Evolutionary conservation across 768 basidiomycete genomes (phyloP).

Genomic region (Psilocybe cubensis): DNA sequence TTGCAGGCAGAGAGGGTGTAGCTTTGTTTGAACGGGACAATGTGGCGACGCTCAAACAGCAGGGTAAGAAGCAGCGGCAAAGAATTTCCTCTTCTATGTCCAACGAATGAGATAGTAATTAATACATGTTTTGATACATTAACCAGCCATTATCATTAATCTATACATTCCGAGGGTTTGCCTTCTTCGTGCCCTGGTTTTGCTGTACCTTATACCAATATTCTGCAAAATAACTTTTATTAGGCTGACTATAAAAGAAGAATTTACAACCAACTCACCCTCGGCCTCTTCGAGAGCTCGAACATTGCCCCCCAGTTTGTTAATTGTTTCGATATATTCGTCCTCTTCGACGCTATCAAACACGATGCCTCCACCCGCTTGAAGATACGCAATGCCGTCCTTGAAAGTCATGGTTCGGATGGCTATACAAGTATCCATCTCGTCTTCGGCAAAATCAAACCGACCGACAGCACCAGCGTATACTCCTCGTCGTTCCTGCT

Average conservation of each 20-base stretch:
- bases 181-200: conserved; percentile 33
- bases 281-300: conserved; percentile 87
- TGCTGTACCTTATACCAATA: conserved; percentile 74
- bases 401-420: conserved; percentile 99
- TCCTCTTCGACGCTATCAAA: conserved; percentile 97
- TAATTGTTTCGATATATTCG: conserved; percentile 95
- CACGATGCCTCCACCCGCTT: conserved; percentile 97
- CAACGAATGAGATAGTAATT: conserved; percentile 13
- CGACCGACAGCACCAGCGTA: conserved; percentile 99
- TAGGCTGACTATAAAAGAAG: neutral
- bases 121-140: conserved; percentile 20
- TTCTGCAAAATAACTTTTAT: conserved; percentile 43
- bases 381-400: conserved; percentile 86
- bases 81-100: conserved; percentile 18
- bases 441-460: conserved; percentile 93
- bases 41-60: conserved; percentile 32
- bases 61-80: conserved; percentile 27
- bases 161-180: conserved; percentile 23
- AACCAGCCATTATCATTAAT: conserved; percentile 9
- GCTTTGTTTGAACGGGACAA: conserved; percentile 40
- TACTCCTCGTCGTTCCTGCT: conserved; percentile 88
- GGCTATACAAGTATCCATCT: conserved; percentile 98
- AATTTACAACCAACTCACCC: conserved; percentile 68
- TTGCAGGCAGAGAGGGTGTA: conserved; percentile 81
- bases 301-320: conserved; percentile 90